Percentiles rank a stretch among this genome's conserved stretches.
Evolutionary conservation across 768 basidiomycete genomes (phyloP).

Genomic region (Antrodiella citrinella): DNA sequence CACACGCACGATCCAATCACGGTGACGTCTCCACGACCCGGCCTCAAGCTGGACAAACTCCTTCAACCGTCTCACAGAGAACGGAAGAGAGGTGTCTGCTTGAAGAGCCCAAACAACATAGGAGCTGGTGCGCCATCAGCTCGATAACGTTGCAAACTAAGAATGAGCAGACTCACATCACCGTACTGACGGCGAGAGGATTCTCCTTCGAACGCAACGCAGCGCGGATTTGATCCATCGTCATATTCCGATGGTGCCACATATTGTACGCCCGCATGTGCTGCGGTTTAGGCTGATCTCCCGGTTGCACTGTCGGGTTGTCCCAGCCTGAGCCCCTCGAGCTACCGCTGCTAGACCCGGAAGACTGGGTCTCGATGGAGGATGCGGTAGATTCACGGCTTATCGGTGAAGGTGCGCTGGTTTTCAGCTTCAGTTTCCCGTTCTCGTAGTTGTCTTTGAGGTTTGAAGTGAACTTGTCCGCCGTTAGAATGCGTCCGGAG

Average conservation of each 20-base stretch:
- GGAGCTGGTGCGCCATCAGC: conserved; percentile 25
- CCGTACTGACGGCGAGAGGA: conserved; percentile 37
- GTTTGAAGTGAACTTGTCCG: conserved; percentile 19
- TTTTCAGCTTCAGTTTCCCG: background rate
- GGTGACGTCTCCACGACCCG: conserved; percentile 34
- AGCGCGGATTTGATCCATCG: conserved; percentile 32
- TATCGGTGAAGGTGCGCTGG: background rate
- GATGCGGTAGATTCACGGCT: background rate
- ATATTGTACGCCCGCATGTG: conserved; percentile 37
- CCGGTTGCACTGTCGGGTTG: background rate
- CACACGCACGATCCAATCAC: conserved; percentile 26
- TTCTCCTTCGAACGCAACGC: conserved; percentile 27
- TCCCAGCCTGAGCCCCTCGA: background rate
- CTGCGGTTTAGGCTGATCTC: conserved; percentile 22
- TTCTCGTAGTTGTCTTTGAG: conserved; percentile 14
- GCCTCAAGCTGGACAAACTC: conserved; percentile 31
- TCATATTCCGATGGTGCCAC: conserved; percentile 30
- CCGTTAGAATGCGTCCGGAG: conserved; percentile 13
- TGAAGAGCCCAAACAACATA: conserved; percentile 36
- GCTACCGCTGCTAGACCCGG: background rate
- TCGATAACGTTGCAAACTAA: background rate
- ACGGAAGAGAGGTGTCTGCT: conserved; percentile 30
- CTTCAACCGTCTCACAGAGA: conserved; percentile 25
- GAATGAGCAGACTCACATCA: conserved; percentile 34
- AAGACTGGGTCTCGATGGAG: background rate